These are phyloP conservation scores for Sporisorium sorghi DNA, from an alignment of 1,284 basidiomycete species.

Conservation along the genomic window DNA sequence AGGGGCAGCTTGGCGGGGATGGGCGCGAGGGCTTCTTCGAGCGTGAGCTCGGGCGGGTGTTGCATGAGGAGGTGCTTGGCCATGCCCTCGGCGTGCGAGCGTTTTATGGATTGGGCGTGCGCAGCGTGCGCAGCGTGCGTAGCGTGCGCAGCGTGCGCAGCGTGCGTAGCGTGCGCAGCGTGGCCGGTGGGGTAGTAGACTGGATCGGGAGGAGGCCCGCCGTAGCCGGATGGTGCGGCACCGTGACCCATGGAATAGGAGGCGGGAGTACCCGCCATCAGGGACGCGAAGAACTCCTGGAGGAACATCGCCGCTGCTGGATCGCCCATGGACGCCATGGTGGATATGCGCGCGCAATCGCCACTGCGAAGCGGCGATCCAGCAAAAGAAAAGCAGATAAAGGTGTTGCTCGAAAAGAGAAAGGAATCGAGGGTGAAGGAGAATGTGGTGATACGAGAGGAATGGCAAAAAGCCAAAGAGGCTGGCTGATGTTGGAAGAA, in stretches of 20 bases:
- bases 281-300: not conserved
- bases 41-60: not conserved
- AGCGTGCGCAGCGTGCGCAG: no score
- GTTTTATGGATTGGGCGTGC: not conserved
- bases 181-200: conserved; percentile 1
- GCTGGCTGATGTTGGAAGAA: no score
- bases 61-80: not conserved
- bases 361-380: no score
- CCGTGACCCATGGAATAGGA: not conserved
- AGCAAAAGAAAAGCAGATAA: not conserved
- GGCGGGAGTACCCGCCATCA: not conserved
- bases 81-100: not conserved
- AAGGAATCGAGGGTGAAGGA: no score
- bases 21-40: conserved; percentile 14
- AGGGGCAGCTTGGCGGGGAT: not conserved
- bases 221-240: not conserved
- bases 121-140: no score
- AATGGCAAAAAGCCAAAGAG: no score
- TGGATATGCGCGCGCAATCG: no score
- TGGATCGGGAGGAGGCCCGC: not conserved
- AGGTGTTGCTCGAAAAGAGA: not conserved
- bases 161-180: not conserved
- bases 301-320: not conserved
- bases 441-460: not conserved
- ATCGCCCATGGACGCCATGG: no score